Evolutionary conservation across 805 yeast genomes (phyloP).

Genomic region (Pichia phayaonensis): DNA sequence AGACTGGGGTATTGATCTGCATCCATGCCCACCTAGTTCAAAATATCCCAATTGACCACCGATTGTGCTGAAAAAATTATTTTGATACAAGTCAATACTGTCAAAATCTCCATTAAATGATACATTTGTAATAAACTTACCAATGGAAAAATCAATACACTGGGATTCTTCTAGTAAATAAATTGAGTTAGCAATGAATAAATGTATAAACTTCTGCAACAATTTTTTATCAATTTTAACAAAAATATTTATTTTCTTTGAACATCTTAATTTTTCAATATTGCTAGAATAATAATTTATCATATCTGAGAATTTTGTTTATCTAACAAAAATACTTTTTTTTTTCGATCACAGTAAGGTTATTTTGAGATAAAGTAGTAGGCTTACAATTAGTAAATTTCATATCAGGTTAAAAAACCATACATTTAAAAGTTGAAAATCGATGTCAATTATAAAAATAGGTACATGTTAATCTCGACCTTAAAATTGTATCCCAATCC

Average conservation of each 20-base stretch:
- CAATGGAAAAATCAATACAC: neutral
- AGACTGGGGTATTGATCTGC: neutral
- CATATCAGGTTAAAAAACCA: neutral
- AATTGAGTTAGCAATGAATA: no score
- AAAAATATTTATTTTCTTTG: neutral
- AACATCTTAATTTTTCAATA: neutral
- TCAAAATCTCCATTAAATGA: neutral
- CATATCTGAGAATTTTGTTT: neutral
- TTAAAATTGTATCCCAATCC: neutral
- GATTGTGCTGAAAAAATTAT: neutral
- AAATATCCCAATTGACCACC: neutral
- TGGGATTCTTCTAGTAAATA: neutral
- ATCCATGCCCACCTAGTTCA: neutral
- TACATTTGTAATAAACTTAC: neutral
- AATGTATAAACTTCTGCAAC: neutral
- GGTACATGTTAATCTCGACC: neutral
- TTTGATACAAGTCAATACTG: neutral
- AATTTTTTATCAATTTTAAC: neutral
- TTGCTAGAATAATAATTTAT: neutral
- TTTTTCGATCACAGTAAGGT: neutral
- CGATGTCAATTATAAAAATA: neutral
- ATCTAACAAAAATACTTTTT: neutral
- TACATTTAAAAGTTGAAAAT: neutral
- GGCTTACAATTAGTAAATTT: neutral
- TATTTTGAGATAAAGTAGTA: neutral